Base-by-base conservation (phyloP, 2,329 filamentous ascomycete genomes). In the Colletotrichum shisoi region DNA sequence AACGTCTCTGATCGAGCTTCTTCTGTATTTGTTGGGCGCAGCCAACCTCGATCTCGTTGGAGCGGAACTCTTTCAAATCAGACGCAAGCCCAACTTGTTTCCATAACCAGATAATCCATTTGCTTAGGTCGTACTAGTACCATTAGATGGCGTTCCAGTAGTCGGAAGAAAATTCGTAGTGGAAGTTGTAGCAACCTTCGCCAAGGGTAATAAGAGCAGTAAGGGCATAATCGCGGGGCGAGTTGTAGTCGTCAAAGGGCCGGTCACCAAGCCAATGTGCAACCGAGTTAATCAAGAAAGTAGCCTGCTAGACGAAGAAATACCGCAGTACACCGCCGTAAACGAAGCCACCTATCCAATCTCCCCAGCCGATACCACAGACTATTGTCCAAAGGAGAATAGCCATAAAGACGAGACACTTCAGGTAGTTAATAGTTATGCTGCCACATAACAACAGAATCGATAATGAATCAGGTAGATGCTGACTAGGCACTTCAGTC, bases 151-250 rank as follows among this genome's bases (percentile, higher is more conserved):
- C 92, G 77, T 96, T 96, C 77, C 92, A 91, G 87, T 95, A 96
- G 79, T 96, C 92, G 11, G 91, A 94, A 60, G 92, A 92, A 81
- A 96, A 96, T 79, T 96, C 92, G 85, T 96, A 92, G 82, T 96
- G 92, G 85, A 96, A 96, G 85, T 96, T 96, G 86, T 96, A 92
- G 83, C 96, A 96, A 31, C 92, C 92, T 81, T 94, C 92, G 57
- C 92, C 92, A 31, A 96, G 89, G 51, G 92, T 96, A 73, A 93
- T 89, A 19, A 96, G 81, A 51, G 92, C 92, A 46, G 92, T 95
- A 79, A 96, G 87, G 76, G 94, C 85, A 80, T 96, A 92, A 75
- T 96, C 92, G 77, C 92, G 90, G 70, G 92, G 92, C 69, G 90
- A 93, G 87, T 95, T 94, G 80, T 91, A 91, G 85, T 96, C 92